Conservation (phyloP, 2,329 filamentous ascomycete genomes). For the Talaromyces verruculosus region DNA sequence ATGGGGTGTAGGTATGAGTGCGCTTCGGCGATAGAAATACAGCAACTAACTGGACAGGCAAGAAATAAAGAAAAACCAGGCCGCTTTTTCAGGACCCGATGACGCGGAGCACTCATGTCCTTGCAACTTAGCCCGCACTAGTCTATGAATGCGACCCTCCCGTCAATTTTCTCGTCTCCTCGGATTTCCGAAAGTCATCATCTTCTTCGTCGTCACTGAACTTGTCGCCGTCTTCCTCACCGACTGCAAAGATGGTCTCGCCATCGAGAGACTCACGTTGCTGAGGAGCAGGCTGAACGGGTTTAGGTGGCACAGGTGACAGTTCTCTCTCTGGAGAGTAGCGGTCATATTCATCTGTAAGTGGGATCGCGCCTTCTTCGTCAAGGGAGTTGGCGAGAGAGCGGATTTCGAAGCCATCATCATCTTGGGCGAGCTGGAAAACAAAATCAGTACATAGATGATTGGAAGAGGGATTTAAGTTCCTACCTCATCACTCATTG, state of each 20-base stretch:
- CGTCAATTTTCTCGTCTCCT: conserved; percentile 53
- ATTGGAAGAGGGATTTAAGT: conserved; percentile 23
- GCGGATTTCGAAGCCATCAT: conserved; percentile 95
- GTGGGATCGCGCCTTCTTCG: conserved; percentile 56
- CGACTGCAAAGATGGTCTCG: conserved; percentile 94
- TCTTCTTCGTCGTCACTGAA: conserved; percentile 70
- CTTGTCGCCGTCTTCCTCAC: conserved; percentile 73
- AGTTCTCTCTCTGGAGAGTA: conserved; percentile 37
- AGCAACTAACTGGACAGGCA: neutral
- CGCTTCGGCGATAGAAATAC: conserved; percentile 11
- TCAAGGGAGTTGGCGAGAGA: conserved; percentile 78
- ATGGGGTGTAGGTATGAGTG: neutral
- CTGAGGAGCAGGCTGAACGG: conserved; percentile 50
- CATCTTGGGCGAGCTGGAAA: conserved; percentile 81
- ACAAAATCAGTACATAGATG: neutral
- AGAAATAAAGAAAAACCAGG: neutral
- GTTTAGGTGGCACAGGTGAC: conserved; percentile 50
- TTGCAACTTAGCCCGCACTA: neutral
- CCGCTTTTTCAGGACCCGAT: neutral
- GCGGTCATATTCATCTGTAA: conserved; percentile 34
- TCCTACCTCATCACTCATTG: conserved; percentile 90
- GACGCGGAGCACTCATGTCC: neutral
- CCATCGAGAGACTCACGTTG: conserved; percentile 70
- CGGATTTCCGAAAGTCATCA: conserved; percentile 52
- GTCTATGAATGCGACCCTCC: conserved; percentile 24